phyloP scores from a whole-genome alignment of 495 filamentous ascomycete genomes.

The Daldinia grandis region DNA sequence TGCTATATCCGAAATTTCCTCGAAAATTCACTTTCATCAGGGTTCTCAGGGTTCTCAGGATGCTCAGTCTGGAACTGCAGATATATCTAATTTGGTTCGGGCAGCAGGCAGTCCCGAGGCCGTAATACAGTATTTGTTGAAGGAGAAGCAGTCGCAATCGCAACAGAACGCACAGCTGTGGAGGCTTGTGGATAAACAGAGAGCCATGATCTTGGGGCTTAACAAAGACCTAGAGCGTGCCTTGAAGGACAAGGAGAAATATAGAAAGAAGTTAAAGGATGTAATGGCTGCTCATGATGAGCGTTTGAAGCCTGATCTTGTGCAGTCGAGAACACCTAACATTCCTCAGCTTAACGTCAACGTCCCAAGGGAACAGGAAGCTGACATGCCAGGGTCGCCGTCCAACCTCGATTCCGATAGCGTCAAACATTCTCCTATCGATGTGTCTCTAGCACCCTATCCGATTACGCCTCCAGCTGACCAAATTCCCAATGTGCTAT shows the following conservation, averaged over 20 bases:
- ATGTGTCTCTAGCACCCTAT: conserved; percentile 63
- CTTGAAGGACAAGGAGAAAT: conserved; percentile 93
- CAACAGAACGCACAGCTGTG: conserved; percentile 93
- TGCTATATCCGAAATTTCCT: conserved; percentile 85
- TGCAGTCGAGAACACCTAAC: conserved; percentile 14
- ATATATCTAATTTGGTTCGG: conserved; percentile 76
- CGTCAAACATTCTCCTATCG: conserved; percentile 59
- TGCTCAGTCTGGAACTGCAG: conserved; percentile 57
- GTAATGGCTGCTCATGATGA: conserved; percentile 52
- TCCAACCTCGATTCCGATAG: conserved; percentile 53
- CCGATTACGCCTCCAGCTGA: conserved; percentile 64
- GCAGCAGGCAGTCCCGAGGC: conserved; percentile 90
- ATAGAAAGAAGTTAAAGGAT: conserved; percentile 89
- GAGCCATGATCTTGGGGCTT: conserved; percentile 88
- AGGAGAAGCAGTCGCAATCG: conserved; percentile 86
- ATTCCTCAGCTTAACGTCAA: conserved; percentile 37
- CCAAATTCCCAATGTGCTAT: conserved; percentile 40
- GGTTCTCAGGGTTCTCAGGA: conserved; percentile 70
- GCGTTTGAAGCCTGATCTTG: conserved; percentile 25
- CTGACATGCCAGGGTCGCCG: conserved; percentile 54
- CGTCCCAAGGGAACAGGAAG: conserved; percentile 44
- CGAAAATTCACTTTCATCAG: conserved; percentile 70
- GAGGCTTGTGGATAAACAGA: conserved; percentile 95
- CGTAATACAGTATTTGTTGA: conserved; percentile 85
- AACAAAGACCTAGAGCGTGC: conserved; percentile 95